Base-by-base conservation (phyloP, 768 basidiomycete genomes). In the Trametes coccinea region DNA sequence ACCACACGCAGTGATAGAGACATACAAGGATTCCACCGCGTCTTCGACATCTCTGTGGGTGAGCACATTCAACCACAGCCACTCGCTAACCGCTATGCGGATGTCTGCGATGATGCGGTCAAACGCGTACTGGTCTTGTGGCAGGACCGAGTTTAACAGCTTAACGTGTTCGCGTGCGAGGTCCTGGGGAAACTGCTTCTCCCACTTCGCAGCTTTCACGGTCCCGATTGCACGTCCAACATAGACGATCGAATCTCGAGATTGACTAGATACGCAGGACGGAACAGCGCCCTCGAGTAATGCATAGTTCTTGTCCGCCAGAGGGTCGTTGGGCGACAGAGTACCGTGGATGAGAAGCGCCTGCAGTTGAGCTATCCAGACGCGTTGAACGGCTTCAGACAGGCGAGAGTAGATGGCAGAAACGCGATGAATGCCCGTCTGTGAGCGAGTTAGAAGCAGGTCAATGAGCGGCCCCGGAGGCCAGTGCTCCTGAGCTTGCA, bases 21-120 rank as follows among this genome's bases (percentile, higher is more conserved):
- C 91, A 71, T 73, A 94, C 93, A 95, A 71, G 11, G 92, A 90
- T 66, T 94, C 86, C 17, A 96, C 85, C 0, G 93, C 89, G 27
- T 89, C 89, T 64, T 90, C 87, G 0, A 95, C 88, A 63, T 94
- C 92, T 66, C 84, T 83, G 68, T 82, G 82, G 2, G 93, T 95
- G 53, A 97, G 78, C 40, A 96, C 88, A 69, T 95, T 93, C 27
- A 86, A 73, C 95, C 94, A 97, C 1, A 97, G 78, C 93, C 94
- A 97, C 78, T 97, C 95, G 70, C 93, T 90, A 53, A 95, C 84
- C 59, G 89, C 87, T 1, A 82, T 88, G 60, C 93, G 78, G 40
- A 95, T 91, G 61, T 88, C 84, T 16, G 83, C 76, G 39, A 97
- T 84, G 60, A 87, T 83, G 34, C 80, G 76, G 70, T 92, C 92